A percentile compares a stretch with the other conserved stretches of the same genome.
Evolutionary conservation across 2,329 filamentous ascomycete species (phyloP).

Genomic region (Orbilia quercus): DNA sequence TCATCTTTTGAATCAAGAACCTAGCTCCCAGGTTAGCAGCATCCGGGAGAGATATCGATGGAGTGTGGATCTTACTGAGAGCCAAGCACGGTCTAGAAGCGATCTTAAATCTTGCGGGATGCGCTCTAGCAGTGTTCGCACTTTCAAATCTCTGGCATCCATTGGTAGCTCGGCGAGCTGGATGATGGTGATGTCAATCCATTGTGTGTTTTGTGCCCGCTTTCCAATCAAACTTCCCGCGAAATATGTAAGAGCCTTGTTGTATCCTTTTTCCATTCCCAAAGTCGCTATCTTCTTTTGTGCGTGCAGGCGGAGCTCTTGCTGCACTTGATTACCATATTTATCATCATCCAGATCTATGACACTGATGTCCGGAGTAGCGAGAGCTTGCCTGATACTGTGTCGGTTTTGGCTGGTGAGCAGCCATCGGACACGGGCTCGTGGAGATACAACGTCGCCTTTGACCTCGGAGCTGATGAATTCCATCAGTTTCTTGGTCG

Average conservation of each 20-base stretch:
- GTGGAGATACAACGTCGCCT: slow-evolving; percentile 53
- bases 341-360: slow-evolving; percentile 63
- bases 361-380: slow-evolving; percentile 60
- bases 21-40: slow-evolving; percentile 35
- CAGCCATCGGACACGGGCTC: slow-evolving; percentile 63
- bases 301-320: slow-evolving; percentile 62
- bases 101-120: slow-evolving; percentile 64
- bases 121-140: slow-evolving; percentile 63
- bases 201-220: slow-evolving; percentile 65
- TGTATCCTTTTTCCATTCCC: slow-evolving; percentile 63
- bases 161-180: slow-evolving; percentile 64
- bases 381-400: slow-evolving; percentile 61
- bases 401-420: slow-evolving; percentile 64
- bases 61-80: slow-evolving; percentile 32
- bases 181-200: slow-evolving; percentile 65
- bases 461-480: slow-evolving; percentile 61
- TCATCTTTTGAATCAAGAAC: slow-evolving; percentile 62
- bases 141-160: slow-evolving; percentile 63
- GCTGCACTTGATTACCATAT: slow-evolving; percentile 63
- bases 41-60: not conserved
- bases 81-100: slow-evolving; percentile 64
- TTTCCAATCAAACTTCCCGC: slow-evolving; percentile 65
- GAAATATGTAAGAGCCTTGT: slow-evolving; percentile 64
- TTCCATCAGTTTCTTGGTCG: slow-evolving; percentile 63
- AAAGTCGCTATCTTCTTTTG: slow-evolving; percentile 63